Evolutionary conservation across 2,329 filamentous ascomycete genomes (phyloP).

Genomic region (Tolypocladium pustulatum): DNA sequence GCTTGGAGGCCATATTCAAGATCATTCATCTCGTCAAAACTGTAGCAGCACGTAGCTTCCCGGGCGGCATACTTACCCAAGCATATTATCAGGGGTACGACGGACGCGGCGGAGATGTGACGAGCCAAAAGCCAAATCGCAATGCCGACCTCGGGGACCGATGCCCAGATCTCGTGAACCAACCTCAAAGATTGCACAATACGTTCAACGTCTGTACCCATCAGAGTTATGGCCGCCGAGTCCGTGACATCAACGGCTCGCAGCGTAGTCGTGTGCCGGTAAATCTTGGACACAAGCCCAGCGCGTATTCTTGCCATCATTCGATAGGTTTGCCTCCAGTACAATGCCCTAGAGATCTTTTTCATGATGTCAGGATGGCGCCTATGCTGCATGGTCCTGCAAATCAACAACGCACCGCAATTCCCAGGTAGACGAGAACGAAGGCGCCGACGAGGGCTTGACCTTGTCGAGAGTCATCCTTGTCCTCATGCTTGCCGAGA

Average conservation of each 20-base stretch:
- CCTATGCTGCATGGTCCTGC: neutral
- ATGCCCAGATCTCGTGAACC: conserved; percentile 1
- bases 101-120: neutral
- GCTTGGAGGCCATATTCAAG: neutral
- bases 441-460: conserved; percentile 1
- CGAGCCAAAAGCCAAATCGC: conserved; percentile 1
- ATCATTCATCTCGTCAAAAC: neutral
- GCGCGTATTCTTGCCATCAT: neutral
- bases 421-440: neutral
- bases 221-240: neutral
- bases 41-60: neutral
- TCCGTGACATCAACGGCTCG: neutral
- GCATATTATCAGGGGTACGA: neutral
- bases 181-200: neutral
- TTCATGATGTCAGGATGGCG: neutral
- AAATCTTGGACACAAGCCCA: neutral
- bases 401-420: neutral
- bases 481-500: neutral
- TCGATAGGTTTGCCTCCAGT: neutral
- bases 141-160: neutral
- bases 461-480: neutral
- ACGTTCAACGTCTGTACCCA: neutral
- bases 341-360: neutral
- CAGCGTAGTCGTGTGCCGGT: neutral
- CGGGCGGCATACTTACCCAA: neutral